A percentile compares a stretch with the other conserved stretches of the same genome.
Conservation (phyloP, 352 stramenopile genomes). For the Pythium scleroteichum region DNA sequence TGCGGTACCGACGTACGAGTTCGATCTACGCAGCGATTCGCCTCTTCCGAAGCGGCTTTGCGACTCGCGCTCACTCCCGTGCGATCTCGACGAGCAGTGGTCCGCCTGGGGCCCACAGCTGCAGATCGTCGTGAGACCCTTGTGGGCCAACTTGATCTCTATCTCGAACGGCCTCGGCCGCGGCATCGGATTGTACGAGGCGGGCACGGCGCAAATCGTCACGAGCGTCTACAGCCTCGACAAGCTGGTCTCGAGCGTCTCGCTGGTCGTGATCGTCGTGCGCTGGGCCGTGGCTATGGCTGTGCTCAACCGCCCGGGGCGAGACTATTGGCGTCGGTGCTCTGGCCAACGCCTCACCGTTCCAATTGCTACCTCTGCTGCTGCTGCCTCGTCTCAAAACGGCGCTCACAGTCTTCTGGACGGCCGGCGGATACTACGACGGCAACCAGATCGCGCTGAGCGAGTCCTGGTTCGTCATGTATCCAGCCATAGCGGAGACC, state of each 20-base stretch:
- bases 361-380: conserved; percentile 17
- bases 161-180: conserved; percentile 32
- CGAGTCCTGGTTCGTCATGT: conserved; percentile 39
- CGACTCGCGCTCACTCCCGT: not conserved
- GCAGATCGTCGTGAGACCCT: no score
- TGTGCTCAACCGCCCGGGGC: not conserved
- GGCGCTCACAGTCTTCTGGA: conserved; percentile 23
- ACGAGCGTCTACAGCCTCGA: conserved; percentile 13
- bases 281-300: conserved; percentile 26
- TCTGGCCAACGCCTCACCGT: conserved; percentile 15
- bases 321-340: conserved; percentile 18
- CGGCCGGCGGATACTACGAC: conserved; percentile 33
- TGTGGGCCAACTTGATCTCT: conserved; percentile 3
- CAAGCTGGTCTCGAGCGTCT: conserved; percentile 29
- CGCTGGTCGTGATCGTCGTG: conserved; percentile 25
- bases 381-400: conserved; percentile 24
- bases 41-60: conserved; percentile 2
- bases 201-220: not conserved
- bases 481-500: conserved; percentile 27
- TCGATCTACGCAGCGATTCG: conserved; percentile 18
- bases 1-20: conserved; percentile 6
- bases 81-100: no score
- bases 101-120: no score
- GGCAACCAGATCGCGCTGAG: conserved; percentile 27
- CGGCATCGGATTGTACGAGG: conserved; percentile 28